Evolutionary conservation across 2,329 filamentous ascomycete genomes (phyloP).

Genomic region (Fusarium sp.): DNA sequence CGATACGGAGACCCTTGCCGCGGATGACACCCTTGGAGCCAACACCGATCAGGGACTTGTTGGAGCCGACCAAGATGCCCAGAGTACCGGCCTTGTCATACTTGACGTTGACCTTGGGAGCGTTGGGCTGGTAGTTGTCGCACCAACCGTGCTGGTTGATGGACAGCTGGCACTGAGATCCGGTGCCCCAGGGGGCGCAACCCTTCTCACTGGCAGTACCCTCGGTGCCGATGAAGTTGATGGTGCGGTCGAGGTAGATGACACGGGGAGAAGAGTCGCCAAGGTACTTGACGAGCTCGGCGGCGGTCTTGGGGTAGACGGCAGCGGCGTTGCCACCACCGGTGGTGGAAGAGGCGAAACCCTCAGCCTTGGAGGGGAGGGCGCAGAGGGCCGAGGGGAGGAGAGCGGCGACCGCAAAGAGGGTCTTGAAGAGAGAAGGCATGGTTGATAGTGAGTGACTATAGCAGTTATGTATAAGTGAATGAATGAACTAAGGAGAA

Average conservation of each 20-base stretch:
- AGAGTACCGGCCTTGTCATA: slow-evolving; percentile 67
- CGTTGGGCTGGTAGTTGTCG: slow-evolving; percentile 68
- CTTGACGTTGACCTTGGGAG: slow-evolving; percentile 61
- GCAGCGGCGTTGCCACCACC: slow-evolving; percentile 70
- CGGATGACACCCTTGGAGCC: slow-evolving; percentile 69
- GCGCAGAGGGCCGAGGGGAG: slow-evolving; percentile 44
- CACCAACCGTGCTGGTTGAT: slow-evolving; percentile 74
- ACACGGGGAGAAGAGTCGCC: slow-evolving; percentile 66
- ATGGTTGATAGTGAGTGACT: slow-evolving; percentile 29
- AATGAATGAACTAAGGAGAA: not conserved
- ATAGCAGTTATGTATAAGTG: slow-evolving; percentile 9
- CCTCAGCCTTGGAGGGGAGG: slow-evolving; percentile 57
- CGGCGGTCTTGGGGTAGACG: slow-evolving; percentile 67
- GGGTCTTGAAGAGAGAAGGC: slow-evolving; percentile 42
- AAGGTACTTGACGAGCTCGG: slow-evolving; percentile 72
- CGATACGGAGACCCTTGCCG: slow-evolving; percentile 69
- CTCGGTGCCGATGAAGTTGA: slow-evolving; percentile 70
- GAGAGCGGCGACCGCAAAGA: slow-evolving; percentile 38
- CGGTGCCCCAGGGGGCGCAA: slow-evolving; percentile 72
- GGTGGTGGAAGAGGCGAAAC: slow-evolving; percentile 67
- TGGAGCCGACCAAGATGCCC: slow-evolving; percentile 67
- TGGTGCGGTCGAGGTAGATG: slow-evolving; percentile 71
- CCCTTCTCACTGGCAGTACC: slow-evolving; percentile 67
- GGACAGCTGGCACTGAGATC: slow-evolving; percentile 67
- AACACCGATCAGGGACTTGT: slow-evolving; percentile 71